Evolutionary conservation across 2,329 filamentous ascomycete species (phyloP), one percentile per base, ranked within the genome.

Genomic region (Chaetothyriales sp.): DNA sequence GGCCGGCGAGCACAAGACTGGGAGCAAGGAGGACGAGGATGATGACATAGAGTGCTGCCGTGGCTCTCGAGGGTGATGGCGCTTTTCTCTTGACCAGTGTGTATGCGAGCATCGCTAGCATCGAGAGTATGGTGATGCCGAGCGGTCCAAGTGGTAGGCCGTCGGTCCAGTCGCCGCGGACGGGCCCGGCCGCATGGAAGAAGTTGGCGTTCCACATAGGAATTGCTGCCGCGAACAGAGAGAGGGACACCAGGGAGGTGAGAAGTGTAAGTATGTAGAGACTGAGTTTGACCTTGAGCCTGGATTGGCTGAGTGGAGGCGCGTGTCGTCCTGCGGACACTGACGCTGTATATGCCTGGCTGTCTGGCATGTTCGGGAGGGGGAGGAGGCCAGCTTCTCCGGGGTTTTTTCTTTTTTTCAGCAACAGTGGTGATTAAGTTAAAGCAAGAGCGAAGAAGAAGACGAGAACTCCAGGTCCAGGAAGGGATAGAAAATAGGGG

Each of bases 151-250:
- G 56, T 4, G 61, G 55, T 46, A 64, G 53, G 26, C 58, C 59
- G 53, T 65, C 63, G 43, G 64, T 63, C 63, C 62, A 64, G 51
- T 60, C 62, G 5, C 60, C 60, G 43, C 55, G 51, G 42, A 49
- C 53, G 2, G 60, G 56, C 3, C 61, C 60, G 12, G 52, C 53
- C 15, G 51, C 57, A 51, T 63, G 62, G 43, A 59, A 59, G 52
- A 65, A 60, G 36, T 60, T 61, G 43, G 46, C 47, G 44, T 64
- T 54, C 62, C 63, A 64, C 18, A 50, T 49, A 3, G 56, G 57
- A 28, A 65, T 61, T 15, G 60, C 58, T 7, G 57, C 56, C 1
- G 59, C 54, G 50, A 65, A 65, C 22, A 62, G 58, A 8, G 59
- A 53, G 43, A 62, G 54, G 43, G 58, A 57, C 44, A 63, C 52